Evolutionary conservation across 768 basidiomycete species (phyloP).

Genomic region (Mycena polygramma): DNA sequence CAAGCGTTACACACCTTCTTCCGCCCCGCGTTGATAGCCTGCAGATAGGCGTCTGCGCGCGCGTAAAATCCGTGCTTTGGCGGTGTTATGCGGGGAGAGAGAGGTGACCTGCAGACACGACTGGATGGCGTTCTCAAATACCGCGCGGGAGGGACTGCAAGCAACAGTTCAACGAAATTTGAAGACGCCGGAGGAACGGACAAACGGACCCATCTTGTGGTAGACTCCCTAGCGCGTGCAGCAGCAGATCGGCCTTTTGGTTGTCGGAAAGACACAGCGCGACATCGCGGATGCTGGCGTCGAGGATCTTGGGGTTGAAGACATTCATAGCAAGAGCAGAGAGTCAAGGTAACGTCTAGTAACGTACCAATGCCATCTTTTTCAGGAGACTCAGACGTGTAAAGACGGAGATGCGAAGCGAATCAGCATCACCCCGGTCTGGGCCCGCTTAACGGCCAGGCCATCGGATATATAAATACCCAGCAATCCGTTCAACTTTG

Average conservation of each 20-base stretch:
- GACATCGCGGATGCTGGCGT: constrained; percentile 81
- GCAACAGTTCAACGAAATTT: constrained; percentile 11
- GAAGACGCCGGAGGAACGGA: constrained; percentile 18
- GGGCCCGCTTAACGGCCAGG: not conserved
- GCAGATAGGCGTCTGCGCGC: constrained; percentile 75
- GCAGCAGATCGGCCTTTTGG: constrained; percentile 77
- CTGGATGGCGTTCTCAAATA: constrained; percentile 82
- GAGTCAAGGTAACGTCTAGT: not conserved
- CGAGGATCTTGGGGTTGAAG: constrained; percentile 83
- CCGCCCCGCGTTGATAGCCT: constrained; percentile 71
- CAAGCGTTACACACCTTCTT: constrained; percentile 64
- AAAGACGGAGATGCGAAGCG: not conserved
- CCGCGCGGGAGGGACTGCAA: constrained; percentile 64
- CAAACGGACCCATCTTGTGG: constrained; percentile 72
- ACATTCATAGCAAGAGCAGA: constrained; percentile 58
- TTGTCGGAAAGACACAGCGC: constrained; percentile 67
- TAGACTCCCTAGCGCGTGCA: constrained; percentile 88
- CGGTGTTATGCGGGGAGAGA: constrained; percentile 62
- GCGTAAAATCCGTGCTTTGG: constrained; percentile 73
- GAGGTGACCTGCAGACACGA: constrained; percentile 73
- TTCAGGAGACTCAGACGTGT: not conserved
- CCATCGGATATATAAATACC: not conserved
- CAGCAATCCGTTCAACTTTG: not conserved
- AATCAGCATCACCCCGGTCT: constrained; percentile 1
- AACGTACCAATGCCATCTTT: constrained; percentile 1